These are phyloP conservation scores for Kwoniella dendrophila DNA, from an alignment of 768 basidiomycete genomes.

Conservation along the genomic window DNA sequence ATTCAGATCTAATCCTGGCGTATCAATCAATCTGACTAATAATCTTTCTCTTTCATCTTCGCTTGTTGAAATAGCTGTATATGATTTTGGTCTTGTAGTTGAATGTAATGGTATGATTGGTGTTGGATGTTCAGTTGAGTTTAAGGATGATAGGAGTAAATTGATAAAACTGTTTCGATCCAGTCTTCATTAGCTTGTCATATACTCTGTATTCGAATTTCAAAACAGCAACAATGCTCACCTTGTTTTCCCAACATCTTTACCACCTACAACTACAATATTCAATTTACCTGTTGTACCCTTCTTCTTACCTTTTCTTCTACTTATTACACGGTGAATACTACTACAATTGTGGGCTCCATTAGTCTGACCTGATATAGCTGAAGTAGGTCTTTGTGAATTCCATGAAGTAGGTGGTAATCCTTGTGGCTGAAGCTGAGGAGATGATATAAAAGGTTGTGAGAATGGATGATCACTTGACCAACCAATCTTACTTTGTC, in stretches of 20 bases:
- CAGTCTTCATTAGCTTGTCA: not conserved
- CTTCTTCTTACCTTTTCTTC: slow-evolving; percentile 17
- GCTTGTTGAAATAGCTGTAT: slow-evolving; percentile 6
- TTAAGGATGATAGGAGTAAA: slow-evolving; percentile 19
- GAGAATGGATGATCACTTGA: slow-evolving; percentile 11
- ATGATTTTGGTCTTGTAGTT: not conserved
- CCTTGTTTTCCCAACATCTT: slow-evolving; percentile 48
- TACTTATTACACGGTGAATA: slow-evolving; percentile 6
- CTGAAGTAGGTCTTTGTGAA: not conserved
- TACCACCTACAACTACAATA: slow-evolving; percentile 44
- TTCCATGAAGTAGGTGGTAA: slow-evolving; percentile 7
- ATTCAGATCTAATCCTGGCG: slow-evolving; percentile 41
- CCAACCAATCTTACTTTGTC: slow-evolving; percentile 21
- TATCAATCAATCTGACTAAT: slow-evolving; percentile 42
- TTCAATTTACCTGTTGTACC: slow-evolving; percentile 35
- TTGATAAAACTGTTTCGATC: slow-evolving; percentile 29
- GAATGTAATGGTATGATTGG: not conserved
- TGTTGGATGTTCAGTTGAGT: slow-evolving; percentile 1
- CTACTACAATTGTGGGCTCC: slow-evolving; percentile 7
- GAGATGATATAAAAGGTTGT: slow-evolving; percentile 3
- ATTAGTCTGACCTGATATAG: not conserved
- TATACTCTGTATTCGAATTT: not conserved
- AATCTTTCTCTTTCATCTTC: slow-evolving; percentile 32
- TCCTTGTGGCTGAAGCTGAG: not conserved
- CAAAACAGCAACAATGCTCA: slow-evolving; percentile 18